phyloP scores from a whole-genome alignment of 2,329 filamentous ascomycete species.

The Hymenotorrendiella dingleyae region DNA sequence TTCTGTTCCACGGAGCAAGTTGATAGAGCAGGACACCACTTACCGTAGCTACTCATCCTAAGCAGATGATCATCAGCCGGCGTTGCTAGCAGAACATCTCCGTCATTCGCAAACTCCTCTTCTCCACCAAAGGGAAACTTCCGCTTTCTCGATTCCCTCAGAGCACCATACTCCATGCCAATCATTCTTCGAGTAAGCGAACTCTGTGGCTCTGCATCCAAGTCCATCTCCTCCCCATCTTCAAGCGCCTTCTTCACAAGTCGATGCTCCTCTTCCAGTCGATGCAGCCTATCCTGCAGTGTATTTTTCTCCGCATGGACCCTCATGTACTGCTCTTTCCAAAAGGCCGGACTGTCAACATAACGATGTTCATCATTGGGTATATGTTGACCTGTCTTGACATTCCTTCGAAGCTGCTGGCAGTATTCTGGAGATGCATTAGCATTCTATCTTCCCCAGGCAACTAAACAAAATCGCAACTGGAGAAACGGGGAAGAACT shows the following conservation, averaged over 20 bases:
- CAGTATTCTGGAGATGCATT: slow-evolving; percentile 20
- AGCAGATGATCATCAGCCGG: slow-evolving; percentile 9
- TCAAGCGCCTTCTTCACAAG: slow-evolving; percentile 2
- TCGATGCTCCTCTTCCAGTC: slow-evolving; percentile 13
- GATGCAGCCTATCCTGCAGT: slow-evolving; percentile 19
- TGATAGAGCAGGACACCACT: background rate
- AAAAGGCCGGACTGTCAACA: slow-evolving; percentile 25
- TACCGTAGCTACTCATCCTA: slow-evolving; percentile 14
- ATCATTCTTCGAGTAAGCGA: background rate
- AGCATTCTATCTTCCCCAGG: too few species aligned
- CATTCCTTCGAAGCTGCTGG: slow-evolving; percentile 16
- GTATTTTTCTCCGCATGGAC: slow-evolving; percentile 19
- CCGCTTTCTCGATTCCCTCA: slow-evolving; percentile 5
- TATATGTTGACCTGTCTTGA: slow-evolving; percentile 8
- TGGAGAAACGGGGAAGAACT: background rate
- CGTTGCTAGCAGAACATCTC: too few species aligned
- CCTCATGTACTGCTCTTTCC: slow-evolving; percentile 24
- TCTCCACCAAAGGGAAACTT: slow-evolving; percentile 1
- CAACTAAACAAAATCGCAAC: too few species aligned
- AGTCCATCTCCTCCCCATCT: background rate
- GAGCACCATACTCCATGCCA: background rate
- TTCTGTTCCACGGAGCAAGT: background rate
- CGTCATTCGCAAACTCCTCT: background rate
- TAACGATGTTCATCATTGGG: slow-evolving; percentile 13
- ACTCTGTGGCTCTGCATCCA: background rate